Conservation (phyloP, 306 rosid species). For the Vigna hirtella region DNA sequence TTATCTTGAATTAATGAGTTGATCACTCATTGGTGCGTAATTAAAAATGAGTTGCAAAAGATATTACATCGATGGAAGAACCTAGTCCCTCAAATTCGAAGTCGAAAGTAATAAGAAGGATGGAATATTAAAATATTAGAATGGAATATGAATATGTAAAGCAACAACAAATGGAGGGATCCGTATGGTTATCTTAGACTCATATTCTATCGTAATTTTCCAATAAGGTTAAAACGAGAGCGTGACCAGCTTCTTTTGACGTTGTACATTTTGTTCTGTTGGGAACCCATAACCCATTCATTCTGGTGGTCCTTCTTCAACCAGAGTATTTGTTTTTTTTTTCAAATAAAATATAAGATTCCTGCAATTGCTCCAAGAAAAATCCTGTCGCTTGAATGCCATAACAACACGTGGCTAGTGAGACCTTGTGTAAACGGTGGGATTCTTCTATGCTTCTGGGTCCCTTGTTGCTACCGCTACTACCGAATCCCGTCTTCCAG, state of each 20-base stretch:
- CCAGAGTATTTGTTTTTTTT: not conserved
- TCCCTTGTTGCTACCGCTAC: slow-evolving; percentile 30
- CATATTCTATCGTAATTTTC: not conserved
- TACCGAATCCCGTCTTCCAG: slow-evolving; percentile 44
- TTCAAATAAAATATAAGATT: slow-evolving; percentile 21
- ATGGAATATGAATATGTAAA: not conserved
- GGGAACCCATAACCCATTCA: too few species aligned
- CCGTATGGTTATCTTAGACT: not conserved
- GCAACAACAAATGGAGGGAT: not conserved
- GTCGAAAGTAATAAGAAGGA: too few species aligned
- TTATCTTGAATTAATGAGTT: too few species aligned
- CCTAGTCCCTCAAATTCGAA: too few species aligned
- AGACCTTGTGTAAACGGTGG: not conserved
- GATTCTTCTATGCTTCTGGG: slow-evolving; percentile 34
- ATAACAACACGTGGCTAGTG: slow-evolving; percentile 33
- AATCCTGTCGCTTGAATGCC: not conserved
- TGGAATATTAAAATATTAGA: too few species aligned
- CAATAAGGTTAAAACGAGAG: too few species aligned
- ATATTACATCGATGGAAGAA: too few species aligned
- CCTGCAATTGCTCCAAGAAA: not conserved
- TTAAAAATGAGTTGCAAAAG: too few species aligned
- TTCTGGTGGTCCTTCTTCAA: slow-evolving; percentile 1
- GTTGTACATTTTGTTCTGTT: not conserved
- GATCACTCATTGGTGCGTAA: too few species aligned
- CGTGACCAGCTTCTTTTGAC: not conserved